Percentiles rank a stretch among this genome's conserved stretches.
Conservation (phyloP, 2,329 filamentous ascomycete genomes). For the Cryoendolithus antarcticus region DNA sequence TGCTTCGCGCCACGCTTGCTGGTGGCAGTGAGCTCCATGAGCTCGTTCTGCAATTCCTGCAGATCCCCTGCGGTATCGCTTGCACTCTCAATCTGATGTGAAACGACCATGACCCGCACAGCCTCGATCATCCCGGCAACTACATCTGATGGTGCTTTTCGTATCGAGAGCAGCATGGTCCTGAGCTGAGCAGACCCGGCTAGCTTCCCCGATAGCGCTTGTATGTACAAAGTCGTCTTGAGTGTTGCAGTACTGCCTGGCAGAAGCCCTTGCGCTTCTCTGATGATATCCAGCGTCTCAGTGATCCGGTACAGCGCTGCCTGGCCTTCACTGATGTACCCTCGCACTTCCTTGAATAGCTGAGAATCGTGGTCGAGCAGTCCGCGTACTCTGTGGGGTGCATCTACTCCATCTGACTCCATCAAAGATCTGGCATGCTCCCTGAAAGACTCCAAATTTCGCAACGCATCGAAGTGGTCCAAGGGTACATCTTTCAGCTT, state of each 20-base stretch:
- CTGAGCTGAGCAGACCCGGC: slow-evolving; percentile 38
- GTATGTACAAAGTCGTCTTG: slow-evolving; percentile 44
- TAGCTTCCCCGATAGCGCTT: slow-evolving; percentile 47
- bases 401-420: slow-evolving; percentile 16
- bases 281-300: slow-evolving; percentile 23
- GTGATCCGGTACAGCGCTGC: slow-evolving; percentile 30
- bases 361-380: slow-evolving; percentile 50
- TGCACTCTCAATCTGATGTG: no score
- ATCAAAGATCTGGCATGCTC: slow-evolving; percentile 49
- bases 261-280: slow-evolving; percentile 25
- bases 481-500: slow-evolving; percentile 34
- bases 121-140: slow-evolving; percentile 30
- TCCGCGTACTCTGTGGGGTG: slow-evolving; percentile 28
- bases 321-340: slow-evolving; percentile 24
- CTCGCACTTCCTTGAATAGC: slow-evolving; percentile 36
- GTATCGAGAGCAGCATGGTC: slow-evolving; percentile 45
- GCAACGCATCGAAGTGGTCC: slow-evolving; percentile 54
- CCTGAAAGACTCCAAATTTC: slow-evolving; percentile 59
- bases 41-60: slow-evolving; percentile 4
- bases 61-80: slow-evolving; percentile 1
- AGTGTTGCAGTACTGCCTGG: slow-evolving; percentile 25
- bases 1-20: slow-evolving; percentile 1
- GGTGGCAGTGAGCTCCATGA: slow-evolving; percentile 13
- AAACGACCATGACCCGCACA: slow-evolving; percentile 3
- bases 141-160: slow-evolving; percentile 46